A percentile compares a stretch with the other conserved stretches of the same genome.
These are phyloP conservation scores for Saxophila tyrrhenica DNA, from an alignment of 495 filamentous ascomycete genomes.

Conservation along the genomic window DNA sequence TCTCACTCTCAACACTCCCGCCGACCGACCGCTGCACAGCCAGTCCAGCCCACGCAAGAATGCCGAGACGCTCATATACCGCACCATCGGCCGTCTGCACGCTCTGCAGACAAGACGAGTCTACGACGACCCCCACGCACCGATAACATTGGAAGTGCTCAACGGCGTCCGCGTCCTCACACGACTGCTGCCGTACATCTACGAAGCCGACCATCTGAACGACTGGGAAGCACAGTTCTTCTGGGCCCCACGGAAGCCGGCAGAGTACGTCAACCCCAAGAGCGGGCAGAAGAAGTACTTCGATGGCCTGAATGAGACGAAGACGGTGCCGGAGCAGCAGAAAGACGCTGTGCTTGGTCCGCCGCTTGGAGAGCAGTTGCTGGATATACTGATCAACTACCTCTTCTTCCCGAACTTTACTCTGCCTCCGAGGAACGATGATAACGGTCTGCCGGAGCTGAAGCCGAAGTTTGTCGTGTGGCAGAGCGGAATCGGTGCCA, in stretches of 20 bases:
- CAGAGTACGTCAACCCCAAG: background rate
- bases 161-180: slow-evolving; percentile 93
- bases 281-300: background rate
- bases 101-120: slow-evolving; percentile 75
- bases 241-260: slow-evolving; percentile 57
- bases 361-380: slow-evolving; percentile 84
- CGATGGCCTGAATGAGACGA: slow-evolving; percentile 35
- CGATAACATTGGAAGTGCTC: slow-evolving; percentile 68
- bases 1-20: slow-evolving; percentile 42
- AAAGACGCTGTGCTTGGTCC: slow-evolving; percentile 53
- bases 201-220: slow-evolving; percentile 78
- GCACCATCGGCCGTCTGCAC: slow-evolving; percentile 68
- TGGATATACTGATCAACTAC: slow-evolving; percentile 80
- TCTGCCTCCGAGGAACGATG: slow-evolving; percentile 48
- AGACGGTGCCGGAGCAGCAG: slow-evolving; percentile 17
- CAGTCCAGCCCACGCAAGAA: slow-evolving; percentile 39
- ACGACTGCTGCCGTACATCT: slow-evolving; percentile 82
- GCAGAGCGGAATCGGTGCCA: slow-evolving; percentile 96
- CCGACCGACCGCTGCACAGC: slow-evolving; percentile 56
- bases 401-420: slow-evolving; percentile 89
- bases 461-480: slow-evolving; percentile 93
- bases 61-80: slow-evolving; percentile 79
- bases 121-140: slow-evolving; percentile 72
- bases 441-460: slow-evolving; percentile 24
- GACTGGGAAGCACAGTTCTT: slow-evolving; percentile 89